Conservation (phyloP, 805 yeast genomes). For the Yarrowia sp. region DNA sequence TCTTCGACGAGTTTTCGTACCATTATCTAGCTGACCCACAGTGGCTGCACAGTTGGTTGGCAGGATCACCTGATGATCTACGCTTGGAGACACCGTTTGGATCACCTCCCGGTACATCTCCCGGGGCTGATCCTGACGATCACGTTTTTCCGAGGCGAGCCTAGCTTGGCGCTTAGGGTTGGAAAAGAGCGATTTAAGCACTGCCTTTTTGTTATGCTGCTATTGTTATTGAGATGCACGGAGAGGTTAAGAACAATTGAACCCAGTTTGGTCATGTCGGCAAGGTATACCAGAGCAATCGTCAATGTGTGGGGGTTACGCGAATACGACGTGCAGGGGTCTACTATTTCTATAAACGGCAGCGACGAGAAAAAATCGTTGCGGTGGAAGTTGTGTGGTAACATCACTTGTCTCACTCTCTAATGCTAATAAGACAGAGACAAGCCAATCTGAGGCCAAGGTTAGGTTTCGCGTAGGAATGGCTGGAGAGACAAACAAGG, state of each 20-base stretch:
- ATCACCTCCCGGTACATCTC: neutral
- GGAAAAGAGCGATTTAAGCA: too few species aligned
- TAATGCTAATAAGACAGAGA: neutral
- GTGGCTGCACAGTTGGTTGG: too few species aligned
- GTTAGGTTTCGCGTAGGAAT: neutral
- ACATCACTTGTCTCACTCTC: neutral
- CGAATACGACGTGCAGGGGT: neutral
- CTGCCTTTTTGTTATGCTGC: too few species aligned
- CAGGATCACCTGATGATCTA: neutral
- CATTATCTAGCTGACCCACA: too few species aligned
- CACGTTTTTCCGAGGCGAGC: constrained; percentile 1
- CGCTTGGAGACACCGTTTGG: neutral
- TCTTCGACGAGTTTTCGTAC: too few species aligned
- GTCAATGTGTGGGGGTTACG: neutral
- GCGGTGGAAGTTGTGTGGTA: neutral
- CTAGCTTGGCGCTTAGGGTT: neutral
- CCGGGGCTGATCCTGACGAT: constrained; percentile 11
- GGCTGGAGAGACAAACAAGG: neutral
- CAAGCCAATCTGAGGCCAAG: neutral
- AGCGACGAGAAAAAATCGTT: neutral
- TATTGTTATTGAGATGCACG: neutral
- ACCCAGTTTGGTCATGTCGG: neutral
- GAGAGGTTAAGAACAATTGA: neutral
- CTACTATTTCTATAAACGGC: too few species aligned
- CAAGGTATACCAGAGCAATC: too few species aligned